Evolutionary conservation across 2,329 filamentous ascomycete genomes (phyloP), one percentile per base, ranked within the genome.

Genomic region (Scorias spongiosa): DNA sequence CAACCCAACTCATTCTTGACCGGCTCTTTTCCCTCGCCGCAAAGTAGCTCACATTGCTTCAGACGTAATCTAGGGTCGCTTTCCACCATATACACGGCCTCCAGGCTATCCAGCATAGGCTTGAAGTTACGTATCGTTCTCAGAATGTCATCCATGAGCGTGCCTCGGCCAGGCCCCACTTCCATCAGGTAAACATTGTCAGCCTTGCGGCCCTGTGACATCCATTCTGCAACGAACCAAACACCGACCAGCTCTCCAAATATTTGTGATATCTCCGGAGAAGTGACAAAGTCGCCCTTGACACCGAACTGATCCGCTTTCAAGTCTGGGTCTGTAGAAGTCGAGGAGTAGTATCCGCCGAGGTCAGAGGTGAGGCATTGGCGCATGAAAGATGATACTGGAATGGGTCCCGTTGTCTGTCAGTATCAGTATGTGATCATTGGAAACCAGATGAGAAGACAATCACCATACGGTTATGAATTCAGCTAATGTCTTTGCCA

Each of bases 141-240:
- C 52, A 98, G 66, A 66, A 96, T 84, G 67, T 98, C 91, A 64
- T 89, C 85, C 89, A 98, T 98, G 54, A 98, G 67, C 11, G 91
- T 98, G 11, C 91, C 91, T 61, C 89, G 78, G 10, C 91, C 91
- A 2, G 91, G 91, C 0, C 91, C 91, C 52, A 96, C 79, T 64
- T 98, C 91, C 57, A 98, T 86, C 50, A 98, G 70, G 60, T 95
- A 82, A 12, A 95, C 79, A 20, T 84, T 85, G 28, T 74, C 70
- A 48, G 68, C 76, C 44, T 76, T 82, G 47, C 72, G 74, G 12
- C 87, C 88, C 62, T 98, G 91, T 36, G 83, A 81, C 62, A 96
- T 84, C 89, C 91, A 98, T 70, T 98, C 91, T 37, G 89, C 80
- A 42, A 96, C 81, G 48, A 94, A 80, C 91, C 91, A 98, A 54